These are phyloP conservation scores for Kregervanrija pseudodelftensis DNA, from an alignment of 805 yeast genomes.

Conservation along the genomic window DNA sequence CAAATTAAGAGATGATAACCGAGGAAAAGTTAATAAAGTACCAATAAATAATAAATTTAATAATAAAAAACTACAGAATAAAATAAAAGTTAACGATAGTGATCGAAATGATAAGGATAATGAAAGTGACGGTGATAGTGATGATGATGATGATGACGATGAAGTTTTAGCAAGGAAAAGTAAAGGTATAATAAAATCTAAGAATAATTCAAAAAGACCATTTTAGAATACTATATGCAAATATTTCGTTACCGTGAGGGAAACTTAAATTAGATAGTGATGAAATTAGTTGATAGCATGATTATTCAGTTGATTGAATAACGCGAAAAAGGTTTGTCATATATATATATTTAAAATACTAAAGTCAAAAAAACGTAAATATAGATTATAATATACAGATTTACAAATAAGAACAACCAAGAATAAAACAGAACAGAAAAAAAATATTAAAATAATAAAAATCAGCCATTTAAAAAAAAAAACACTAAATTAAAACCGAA, in stretches of 20 bases:
- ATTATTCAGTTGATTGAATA: background rate
- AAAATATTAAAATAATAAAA: too few relatives aligned
- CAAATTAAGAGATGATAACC: conserved; percentile 18
- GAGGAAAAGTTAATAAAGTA: conserved; percentile 6
- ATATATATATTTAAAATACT: too few relatives aligned
- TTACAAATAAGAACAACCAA: too few relatives aligned
- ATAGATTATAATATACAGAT: too few relatives aligned
- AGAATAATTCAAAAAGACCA: background rate
- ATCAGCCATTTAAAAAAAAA: too few relatives aligned
- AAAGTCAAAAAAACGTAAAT: too few relatives aligned
- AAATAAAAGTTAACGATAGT: background rate
- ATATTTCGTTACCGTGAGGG: background rate
- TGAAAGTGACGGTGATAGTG: conserved; percentile 1
- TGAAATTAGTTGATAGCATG: background rate
- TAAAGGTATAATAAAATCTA: background rate
- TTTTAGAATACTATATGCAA: background rate
- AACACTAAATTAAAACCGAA: background rate
- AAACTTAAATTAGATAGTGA: background rate
- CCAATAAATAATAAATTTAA: conserved; percentile 1
- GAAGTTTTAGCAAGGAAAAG: conserved; percentile 16
- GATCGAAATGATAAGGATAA: background rate
- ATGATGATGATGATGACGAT: conserved; percentile 21
- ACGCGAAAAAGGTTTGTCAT: too few relatives aligned
- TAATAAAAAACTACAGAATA: background rate
- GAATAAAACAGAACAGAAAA: too few relatives aligned